Evolutionary conservation across 2,329 filamentous ascomycete genomes (phyloP), one percentile per base, ranked within the genome.

Genomic region (Hymenoscyphus occultus): DNA sequence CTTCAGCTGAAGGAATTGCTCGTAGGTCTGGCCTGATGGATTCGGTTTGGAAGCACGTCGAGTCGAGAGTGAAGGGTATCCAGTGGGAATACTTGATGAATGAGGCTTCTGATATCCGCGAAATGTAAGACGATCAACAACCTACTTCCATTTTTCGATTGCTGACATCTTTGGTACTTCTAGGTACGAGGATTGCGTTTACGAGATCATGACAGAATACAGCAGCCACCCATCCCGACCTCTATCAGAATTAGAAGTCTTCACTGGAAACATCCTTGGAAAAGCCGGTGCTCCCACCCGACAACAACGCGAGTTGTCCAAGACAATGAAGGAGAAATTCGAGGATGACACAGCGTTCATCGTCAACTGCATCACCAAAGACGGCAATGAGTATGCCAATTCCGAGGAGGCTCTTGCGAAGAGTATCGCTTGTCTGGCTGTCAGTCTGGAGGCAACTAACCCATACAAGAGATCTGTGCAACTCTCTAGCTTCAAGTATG

Each of bases 251-350:
- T 75, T 80, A 6, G 84, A 86, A 74, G 83, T 84, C 56, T 86
- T 88, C 71, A 79, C 82, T 39, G 85, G 85, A 35, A 82, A 79
- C 61, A 85, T 87, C 67, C 78, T 87, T 28, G 83, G 82, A 61
- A 81, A 80, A 65, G 78, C 78, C 10, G 79, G 78, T 14, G 71
- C 73, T 2, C 76, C 75, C 56, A 78, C 70, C 22, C 74, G 72
- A 54, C 70, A 73, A 2, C 78, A 81, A 63, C 77, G 75, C n/a
- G 80, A 82, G 28, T 68, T 72, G 5, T 81, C 80, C 1, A 72
- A 72, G 1, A 76, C 71, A 16, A 76, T 83, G 70, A 80, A 78
- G 54, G 79, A 80, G 10, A 77, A 78, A 39, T 80, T 79, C 48
- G 45, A 64, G 6, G 65, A 71, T 1, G 77, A 83, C 56, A 75